Conservation (phyloP, 805 yeast genomes). For the Ogataea wickerhamii region DNA sequence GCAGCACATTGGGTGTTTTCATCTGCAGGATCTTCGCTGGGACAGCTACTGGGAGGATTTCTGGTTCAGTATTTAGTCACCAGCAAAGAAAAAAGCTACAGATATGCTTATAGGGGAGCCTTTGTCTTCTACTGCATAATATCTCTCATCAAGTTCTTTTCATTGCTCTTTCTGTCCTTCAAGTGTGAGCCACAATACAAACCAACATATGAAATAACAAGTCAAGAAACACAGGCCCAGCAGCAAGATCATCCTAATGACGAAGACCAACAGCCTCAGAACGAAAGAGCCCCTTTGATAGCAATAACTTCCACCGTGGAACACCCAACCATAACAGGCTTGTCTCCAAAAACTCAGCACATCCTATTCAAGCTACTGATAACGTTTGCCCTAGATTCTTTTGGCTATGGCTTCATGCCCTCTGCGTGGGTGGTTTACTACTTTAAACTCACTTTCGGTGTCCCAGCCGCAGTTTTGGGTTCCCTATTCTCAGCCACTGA, state of each 20-base stretch:
- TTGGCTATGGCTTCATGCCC: slow-evolving; percentile 88
- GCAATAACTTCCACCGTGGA: slow-evolving; percentile 20
- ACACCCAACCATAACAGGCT: slow-evolving; percentile 29
- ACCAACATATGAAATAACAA: slow-evolving; percentile 19
- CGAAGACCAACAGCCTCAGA: slow-evolving; percentile 1
- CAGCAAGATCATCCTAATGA: not conserved
- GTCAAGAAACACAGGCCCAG: not conserved
- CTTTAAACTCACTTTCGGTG: slow-evolving; percentile 53
- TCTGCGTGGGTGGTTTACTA: slow-evolving; percentile 86
- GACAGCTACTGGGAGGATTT: slow-evolving; percentile 62
- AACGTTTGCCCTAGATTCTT: slow-evolving; percentile 78
- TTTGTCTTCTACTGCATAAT: slow-evolving; percentile 55
- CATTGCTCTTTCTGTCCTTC: slow-evolving; percentile 48
- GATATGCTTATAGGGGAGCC: slow-evolving; percentile 51
- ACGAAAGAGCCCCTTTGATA: slow-evolving; percentile 16
- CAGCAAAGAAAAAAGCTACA: slow-evolving; percentile 28
- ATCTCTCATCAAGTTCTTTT: slow-evolving; percentile 48
- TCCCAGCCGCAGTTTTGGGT: slow-evolving; percentile 61
- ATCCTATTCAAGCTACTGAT: slow-evolving; percentile 47
- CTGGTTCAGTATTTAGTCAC: slow-evolving; percentile 45
- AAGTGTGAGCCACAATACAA: slow-evolving; percentile 45
- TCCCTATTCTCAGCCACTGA: slow-evolving; percentile 62
- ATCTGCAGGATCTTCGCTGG: slow-evolving; percentile 70
- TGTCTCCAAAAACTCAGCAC: slow-evolving; percentile 41
- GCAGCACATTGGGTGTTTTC: slow-evolving; percentile 71